Base-by-base conservation (phyloP, 805 yeast genomes). In the Nadsonia fulvescens region DNA sequence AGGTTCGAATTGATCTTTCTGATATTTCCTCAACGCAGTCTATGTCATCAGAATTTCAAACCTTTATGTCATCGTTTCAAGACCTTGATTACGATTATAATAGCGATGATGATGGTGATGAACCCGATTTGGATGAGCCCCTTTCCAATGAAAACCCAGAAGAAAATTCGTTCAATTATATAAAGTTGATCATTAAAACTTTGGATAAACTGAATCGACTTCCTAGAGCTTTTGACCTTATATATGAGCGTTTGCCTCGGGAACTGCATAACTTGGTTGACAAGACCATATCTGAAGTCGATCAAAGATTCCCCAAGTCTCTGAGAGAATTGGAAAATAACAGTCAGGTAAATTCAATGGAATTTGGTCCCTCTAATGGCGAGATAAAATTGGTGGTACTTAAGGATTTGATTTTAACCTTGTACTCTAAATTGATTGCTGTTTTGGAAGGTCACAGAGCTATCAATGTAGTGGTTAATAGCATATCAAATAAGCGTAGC, bases 371-470 rank as follows among this genome's bases (percentile, higher is more conserved):
- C 11, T 8, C 19, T 17, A 21, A 27, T 6, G 25, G 61, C 32
- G 73, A 69, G 32, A 53, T 59, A 7, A 47, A 66, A 8, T 62
- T 70, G 0, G 46, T 61, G 0, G 59, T 78, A 1, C 49, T 82
- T 16, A 67, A 71, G 35, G 81, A 78, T 34, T 58, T 81, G 20
- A 74, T 76, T 35, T 67, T 76, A 46, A 58, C 68, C 6, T 56
- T 79, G n/a, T 81, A 75, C 39, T 54, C 66, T 15, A 70, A 68
- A 43, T 47, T 68, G 27, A 49, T 72, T 20, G 58, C 69, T 13
- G 67, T 76, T 4, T 47, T 79, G 11, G 89, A 78, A 49, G 63
- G 66, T 13, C 82, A 78, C 42, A 57, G 73, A 15, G 70, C 73
- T 2, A 58, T 81, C 4, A 54, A 54, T 32, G 82, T 71, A 34